A percentile compares a stretch with the other conserved stretches of the same genome.
These are phyloP conservation scores for Chloris gayana DNA, from an alignment of 176 grass and related monocot genomes.

Conservation along the genomic window DNA sequence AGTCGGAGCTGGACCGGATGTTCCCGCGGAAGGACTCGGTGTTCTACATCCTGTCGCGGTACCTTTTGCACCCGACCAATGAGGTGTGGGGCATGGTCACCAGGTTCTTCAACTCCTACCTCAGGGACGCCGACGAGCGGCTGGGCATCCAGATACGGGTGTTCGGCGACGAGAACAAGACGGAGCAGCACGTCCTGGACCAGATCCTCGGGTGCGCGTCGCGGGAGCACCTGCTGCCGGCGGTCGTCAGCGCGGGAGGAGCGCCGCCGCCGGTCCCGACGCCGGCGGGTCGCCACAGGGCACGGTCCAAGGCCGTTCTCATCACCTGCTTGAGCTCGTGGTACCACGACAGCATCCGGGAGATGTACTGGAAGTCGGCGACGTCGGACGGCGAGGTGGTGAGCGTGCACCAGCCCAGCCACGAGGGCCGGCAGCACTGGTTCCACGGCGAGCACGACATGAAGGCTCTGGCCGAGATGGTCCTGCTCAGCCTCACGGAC, in stretches of 20 bases:
- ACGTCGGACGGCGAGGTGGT: constrained; percentile 51
- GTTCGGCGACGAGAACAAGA: constrained; percentile 41
- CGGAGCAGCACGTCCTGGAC: constrained; percentile 40
- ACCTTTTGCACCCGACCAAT: constrained; percentile 67
- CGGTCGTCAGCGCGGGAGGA: background rate
- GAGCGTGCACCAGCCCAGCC: constrained; percentile 68
- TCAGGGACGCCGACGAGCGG: constrained; percentile 26
- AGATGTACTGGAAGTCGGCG: constrained; percentile 56
- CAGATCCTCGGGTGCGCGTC: constrained; percentile 55
- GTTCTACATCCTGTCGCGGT: constrained; percentile 60
- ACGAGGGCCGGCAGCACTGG: constrained; percentile 60
- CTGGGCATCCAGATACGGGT: constrained; percentile 65
- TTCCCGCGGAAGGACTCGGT: constrained; percentile 59
- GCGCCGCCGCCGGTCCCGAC: background rate
- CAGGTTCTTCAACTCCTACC: constrained; percentile 58
- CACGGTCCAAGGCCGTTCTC: constrained; percentile 26
- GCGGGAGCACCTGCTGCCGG: constrained; percentile 38
- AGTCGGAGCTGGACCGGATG: constrained; percentile 47
- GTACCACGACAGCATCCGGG: constrained; percentile 65
- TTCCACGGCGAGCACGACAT: constrained; percentile 53
- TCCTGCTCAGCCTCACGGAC: constrained; percentile 57
- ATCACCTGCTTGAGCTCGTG: constrained; percentile 47
- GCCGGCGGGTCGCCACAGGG: background rate
- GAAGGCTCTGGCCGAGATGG: constrained; percentile 70
- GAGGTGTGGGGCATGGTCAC: constrained; percentile 60